Evolutionary conservation across 1,139 yeast species (phyloP), one percentile per base, ranked within the genome.

Genomic region (Geotrichum cucujoidarum): DNA sequence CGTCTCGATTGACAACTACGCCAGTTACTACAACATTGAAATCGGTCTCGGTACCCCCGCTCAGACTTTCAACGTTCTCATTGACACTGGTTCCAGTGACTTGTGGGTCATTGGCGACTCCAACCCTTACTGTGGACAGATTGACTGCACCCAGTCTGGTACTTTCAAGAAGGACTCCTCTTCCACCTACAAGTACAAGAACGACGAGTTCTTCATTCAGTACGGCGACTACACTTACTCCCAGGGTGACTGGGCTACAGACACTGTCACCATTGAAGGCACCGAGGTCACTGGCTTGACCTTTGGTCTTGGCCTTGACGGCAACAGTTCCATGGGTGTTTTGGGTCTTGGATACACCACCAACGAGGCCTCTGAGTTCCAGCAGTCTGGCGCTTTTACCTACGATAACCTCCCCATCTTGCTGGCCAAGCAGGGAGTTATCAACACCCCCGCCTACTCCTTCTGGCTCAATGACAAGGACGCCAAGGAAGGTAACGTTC

Each of bases 41-140:
- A 38, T 60, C 1, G 49, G 49, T 18, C 54, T 61, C 6, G 65
- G 65, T 17, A 53, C 53, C 21, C 64, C 64, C 3, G 39, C 45
- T 11, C 64, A 61, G 48, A 38, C 38, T 13, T 51, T 59, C 25
- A 47, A 51, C 24, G 57, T 59, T 3, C 49, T 61, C 52, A 63
- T 82, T 37, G 88, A 82, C 59, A 80, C 87, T 4, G 88, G 87
- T 0, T 80, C 85, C 2, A 72, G 84, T 8, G 89, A 82, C 61
- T 65, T 80, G 54, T 82, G 88, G 87, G 76, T 81, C 25, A 62
- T 63, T 55, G 59, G 62, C 35, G 49, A 57, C 16, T 53, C 51
- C 14, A 68, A 67, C 53, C 66, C 70, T 2, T 63, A 38, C 21
- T 45, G 81, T n/a, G 34, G 50, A 50, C 11, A 35, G 40, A 35